phyloP scores from a whole-genome alignment of 2,329 filamentous ascomycete species.

The Colletotrichum gloeosporioides region DNA sequence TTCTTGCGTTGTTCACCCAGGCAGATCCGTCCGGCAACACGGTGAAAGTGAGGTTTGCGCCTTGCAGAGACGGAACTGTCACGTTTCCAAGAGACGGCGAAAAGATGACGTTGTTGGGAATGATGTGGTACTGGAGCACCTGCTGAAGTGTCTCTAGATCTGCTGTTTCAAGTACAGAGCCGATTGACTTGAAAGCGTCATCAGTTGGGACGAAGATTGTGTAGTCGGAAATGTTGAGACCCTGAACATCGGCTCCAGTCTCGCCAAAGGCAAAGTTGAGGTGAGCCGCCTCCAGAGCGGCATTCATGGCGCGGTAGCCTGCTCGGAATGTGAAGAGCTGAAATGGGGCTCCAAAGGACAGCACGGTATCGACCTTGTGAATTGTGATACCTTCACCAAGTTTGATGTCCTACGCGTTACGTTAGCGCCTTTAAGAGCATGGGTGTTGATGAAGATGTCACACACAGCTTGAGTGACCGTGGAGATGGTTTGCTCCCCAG shows the following conservation, averaged over 20 bases:
- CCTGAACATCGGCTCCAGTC: constrained; percentile 21
- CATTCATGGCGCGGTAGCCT: constrained; percentile 32
- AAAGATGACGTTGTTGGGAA: constrained; percentile 35
- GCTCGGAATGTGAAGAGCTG: constrained; percentile 33
- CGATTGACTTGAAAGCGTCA: constrained; percentile 67
- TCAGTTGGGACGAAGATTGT: constrained; percentile 85
- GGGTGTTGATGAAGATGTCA: background rate
- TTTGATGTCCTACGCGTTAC: constrained; percentile 28
- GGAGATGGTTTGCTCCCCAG: constrained; percentile 34
- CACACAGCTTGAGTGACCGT: constrained; percentile 36
- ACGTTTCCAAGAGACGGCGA: constrained; percentile 31
- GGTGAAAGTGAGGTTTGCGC: constrained; percentile 30
- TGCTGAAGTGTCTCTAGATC: constrained; percentile 28
- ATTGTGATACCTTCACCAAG: constrained; percentile 32
- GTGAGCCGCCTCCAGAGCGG: constrained; percentile 30
- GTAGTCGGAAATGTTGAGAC: constrained; percentile 52
- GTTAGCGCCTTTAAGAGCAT: background rate
- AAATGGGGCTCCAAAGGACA: constrained; percentile 32
- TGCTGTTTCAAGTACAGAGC: constrained; percentile 29
- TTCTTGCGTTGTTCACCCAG: constrained; percentile 36
- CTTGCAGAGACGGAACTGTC: constrained; percentile 27
- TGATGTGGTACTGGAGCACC: constrained; percentile 35
- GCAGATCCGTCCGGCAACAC: constrained; percentile 32
- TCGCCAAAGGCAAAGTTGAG: constrained; percentile 30
- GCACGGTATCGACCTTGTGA: constrained; percentile 33